phyloP scores from a whole-genome alignment of 306 rosid species.

The Senna tora region DNA sequence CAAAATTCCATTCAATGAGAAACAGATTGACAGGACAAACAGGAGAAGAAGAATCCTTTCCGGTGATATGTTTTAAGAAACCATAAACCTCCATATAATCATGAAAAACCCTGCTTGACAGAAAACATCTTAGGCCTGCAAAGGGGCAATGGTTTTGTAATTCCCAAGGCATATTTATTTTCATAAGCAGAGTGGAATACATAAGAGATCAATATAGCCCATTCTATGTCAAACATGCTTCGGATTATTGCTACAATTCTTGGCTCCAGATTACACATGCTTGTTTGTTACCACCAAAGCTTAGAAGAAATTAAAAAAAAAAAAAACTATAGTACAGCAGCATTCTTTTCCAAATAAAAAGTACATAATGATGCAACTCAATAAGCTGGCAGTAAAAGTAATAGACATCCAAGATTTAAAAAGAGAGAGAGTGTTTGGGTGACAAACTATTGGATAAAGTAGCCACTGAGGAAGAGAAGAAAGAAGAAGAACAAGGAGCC shows the following conservation, averaged over 20 bases:
- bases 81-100: not conserved
- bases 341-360: not conserved
- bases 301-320: not conserved
- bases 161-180: not conserved
- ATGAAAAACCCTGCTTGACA: not conserved
- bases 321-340: not conserved
- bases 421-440: too few species aligned
- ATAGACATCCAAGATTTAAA: conserved; percentile 16
- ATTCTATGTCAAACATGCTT: not conserved
- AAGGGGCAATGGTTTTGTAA: not conserved
- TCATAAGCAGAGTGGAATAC: not conserved
- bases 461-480: conserved; percentile 76
- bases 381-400: not conserved
- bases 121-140: not conserved
- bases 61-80: not conserved
- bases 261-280: conserved; percentile 3
- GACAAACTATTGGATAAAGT: conserved; percentile 87
- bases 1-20: not conserved
- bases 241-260: not conserved
- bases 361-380: not conserved
- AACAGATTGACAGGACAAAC: not conserved
- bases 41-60: not conserved
- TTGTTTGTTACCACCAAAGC: conserved; percentile 9
- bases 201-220: not conserved
- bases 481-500: conserved; percentile 81